A percentile compares a stretch with the other conserved stretches of the same genome.
phyloP scores from a whole-genome alignment of 2,329 filamentous ascomycete species.

The Daldinia eschscholtzii region DNA sequence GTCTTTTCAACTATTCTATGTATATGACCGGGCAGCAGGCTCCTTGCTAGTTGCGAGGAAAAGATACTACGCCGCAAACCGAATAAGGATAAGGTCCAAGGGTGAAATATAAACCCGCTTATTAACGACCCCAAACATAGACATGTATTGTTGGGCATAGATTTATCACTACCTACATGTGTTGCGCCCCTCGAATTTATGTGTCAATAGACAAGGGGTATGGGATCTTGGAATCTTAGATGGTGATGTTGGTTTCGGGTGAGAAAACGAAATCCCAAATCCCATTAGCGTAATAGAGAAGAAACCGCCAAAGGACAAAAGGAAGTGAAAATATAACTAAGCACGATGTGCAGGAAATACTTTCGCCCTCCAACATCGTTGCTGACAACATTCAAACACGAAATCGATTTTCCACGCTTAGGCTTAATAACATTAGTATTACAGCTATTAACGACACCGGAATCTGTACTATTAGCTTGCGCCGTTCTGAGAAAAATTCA shows the following conservation, averaged over 20 bases:
- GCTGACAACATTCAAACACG: background rate
- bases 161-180: background rate
- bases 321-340: background rate
- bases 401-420: background rate
- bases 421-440: background rate
- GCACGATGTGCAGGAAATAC: background rate
- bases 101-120: slow-evolving; percentile 24
- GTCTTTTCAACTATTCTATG: slow-evolving; percentile 1
- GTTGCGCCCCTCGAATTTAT: slow-evolving; percentile 5
- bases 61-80: background rate
- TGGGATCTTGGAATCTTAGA: background rate
- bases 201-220: slow-evolving; percentile 7
- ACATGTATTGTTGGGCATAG: background rate
- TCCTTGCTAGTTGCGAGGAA: background rate
- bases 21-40: background rate
- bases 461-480: slow-evolving; percentile 24
- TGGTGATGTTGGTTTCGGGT: background rate
- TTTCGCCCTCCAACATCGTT: slow-evolving; percentile 2
- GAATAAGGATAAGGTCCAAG: slow-evolving; percentile 1
- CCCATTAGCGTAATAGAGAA: background rate
- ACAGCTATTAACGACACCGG: background rate
- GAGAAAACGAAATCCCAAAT: background rate
- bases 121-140: slow-evolving; percentile 2
- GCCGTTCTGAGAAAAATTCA: slow-evolving; percentile 78
- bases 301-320: background rate